A percentile compares a stretch with the other conserved stretches of the same genome.
Evolutionary conservation across 129 eudicot species (phyloP).

Genomic region (Pittosporum tobira): DNA sequence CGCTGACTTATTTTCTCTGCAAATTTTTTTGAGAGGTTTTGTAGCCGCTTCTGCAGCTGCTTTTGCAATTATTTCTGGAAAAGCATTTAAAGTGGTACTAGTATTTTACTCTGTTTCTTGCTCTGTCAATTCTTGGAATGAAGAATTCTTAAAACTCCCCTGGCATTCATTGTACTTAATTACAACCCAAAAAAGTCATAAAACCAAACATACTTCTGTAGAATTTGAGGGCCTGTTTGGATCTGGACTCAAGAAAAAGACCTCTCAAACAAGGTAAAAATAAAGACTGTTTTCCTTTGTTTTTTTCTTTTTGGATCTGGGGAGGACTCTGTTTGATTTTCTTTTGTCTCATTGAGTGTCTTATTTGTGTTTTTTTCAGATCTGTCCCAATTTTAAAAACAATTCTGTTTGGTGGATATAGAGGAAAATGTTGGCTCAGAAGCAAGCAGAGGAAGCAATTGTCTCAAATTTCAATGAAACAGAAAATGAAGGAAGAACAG

Average conservation of each 20-base stretch:
- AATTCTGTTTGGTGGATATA: slow-evolving; percentile 4
- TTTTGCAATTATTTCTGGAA: slow-evolving; percentile 11
- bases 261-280: slow-evolving; percentile 34
- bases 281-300: neutral
- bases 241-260: slow-evolving; percentile 34
- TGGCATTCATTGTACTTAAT: neutral
- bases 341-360: slow-evolving; percentile 40
- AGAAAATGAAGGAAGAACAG: slow-evolving; percentile 26
- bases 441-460: slow-evolving; percentile 92
- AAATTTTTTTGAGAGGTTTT: slow-evolving; percentile 13
- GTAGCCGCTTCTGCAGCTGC: neutral
- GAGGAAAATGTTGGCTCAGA: slow-evolving; percentile 51
- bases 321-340: neutral
- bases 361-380: slow-evolving; percentile 11
- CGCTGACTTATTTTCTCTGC: slow-evolving; percentile 8
- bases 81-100: slow-evolving; percentile 3
- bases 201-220: neutral
- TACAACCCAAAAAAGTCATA: neutral
- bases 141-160: slow-evolving; percentile 12
- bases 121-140: slow-evolving; percentile 14
- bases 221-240: neutral
- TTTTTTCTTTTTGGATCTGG: slow-evolving; percentile 26
- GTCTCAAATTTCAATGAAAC: slow-evolving; percentile 50
- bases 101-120: neutral
- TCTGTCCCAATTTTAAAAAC: slow-evolving; percentile 5